Percentiles rank a stretch among this genome's conserved stretches.
Conservation (phyloP, 139 green algal species). For the Nannochloris sp. region DNA sequence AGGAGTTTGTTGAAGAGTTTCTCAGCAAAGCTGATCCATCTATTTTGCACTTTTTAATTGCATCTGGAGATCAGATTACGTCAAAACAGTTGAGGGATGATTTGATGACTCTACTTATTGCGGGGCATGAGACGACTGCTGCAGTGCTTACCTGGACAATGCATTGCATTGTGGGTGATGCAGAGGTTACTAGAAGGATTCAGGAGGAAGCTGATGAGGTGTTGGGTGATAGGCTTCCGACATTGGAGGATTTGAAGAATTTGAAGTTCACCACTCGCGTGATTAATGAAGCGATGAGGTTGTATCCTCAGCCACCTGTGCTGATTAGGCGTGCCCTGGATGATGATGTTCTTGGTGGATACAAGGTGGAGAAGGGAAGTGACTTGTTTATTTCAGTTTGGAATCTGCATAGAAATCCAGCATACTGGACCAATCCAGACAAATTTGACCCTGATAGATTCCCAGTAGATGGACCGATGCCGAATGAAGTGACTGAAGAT, state of each 20-base stretch:
- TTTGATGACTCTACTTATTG: constrained; percentile 97
- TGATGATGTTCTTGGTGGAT: constrained; percentile 42
- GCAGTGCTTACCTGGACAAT: constrained; percentile 93
- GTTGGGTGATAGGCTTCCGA: constrained; percentile 55
- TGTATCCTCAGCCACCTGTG: constrained; percentile 94
- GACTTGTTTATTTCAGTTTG: constrained; percentile 88
- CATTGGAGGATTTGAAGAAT: constrained; percentile 50
- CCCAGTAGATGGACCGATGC: constrained; percentile 48
- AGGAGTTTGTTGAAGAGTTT: constrained; percentile 91
- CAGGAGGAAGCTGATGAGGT: constrained; percentile 58
- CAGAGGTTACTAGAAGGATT: constrained; percentile 45
- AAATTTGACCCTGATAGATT: constrained; percentile 69
- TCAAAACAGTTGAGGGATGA: constrained; percentile 95
- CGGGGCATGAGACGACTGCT: constrained; percentile 92
- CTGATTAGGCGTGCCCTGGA: constrained; percentile 74
- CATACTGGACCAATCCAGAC: constrained; percentile 62
- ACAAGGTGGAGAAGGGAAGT: constrained; percentile 29
- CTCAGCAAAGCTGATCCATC: constrained; percentile 77
- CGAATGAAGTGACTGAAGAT: constrained; percentile 57
- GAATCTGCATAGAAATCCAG: constrained; percentile 74
- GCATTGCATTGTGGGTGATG: constrained; percentile 66
- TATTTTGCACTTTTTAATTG: constrained; percentile 95
- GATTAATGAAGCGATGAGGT: constrained; percentile 82
- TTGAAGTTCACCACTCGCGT: constrained; percentile 66
- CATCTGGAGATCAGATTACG: constrained; percentile 71